Evolutionary conservation across 495 filamentous ascomycete species (phyloP), one percentile per base, ranked within the genome.

Genomic region (Saxispiralis lemnorum): DNA sequence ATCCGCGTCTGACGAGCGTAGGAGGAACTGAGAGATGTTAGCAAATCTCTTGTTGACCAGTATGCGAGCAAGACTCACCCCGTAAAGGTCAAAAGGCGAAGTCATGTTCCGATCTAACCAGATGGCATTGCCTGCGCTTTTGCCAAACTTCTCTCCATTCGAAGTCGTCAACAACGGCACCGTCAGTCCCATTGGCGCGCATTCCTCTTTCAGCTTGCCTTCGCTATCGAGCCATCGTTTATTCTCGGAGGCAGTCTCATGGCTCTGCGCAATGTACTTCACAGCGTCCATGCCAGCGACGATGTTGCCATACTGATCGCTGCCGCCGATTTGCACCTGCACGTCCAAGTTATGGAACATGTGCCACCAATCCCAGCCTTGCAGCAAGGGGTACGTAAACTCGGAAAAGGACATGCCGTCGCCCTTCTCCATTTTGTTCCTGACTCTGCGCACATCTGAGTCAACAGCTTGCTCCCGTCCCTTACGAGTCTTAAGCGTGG

Each of bases 281-380:
- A 96, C 65, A 2, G 80, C 72, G 32, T 94, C 82, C 56, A 93
- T 80, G 17, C 89, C 89, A 33, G 87, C 76, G 6, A 92, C 67
- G 48, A 99, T 95, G 57, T 99, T 99, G 46, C 89, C 89, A 59
- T 75, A 99, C 59, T 99, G 89, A 58, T 99, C 89, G 20, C 84
- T 79, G 35, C 89, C 89, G 40, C 89, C 89, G 34, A 99, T 85
- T 59, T 97, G 82, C 51, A 89, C 69, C 52, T 81, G 78, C 7
- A 81, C 66, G 31, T 68, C 71, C 19, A 71, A 67, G 1, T 57
- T 64, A 17, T 63, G 56, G 54, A 79, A 86, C 61, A 96, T 66
- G 42, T 75, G 59, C 80, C 81, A 95, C 78, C 85, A 99, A 59
- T 99, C 89, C 77, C 86, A 96, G n/a, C 76, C 81, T 59, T 99